Evolutionary conservation across 2,329 filamentous ascomycete genomes (phyloP).

Genomic region (Colletotrichum trifolii): DNA sequence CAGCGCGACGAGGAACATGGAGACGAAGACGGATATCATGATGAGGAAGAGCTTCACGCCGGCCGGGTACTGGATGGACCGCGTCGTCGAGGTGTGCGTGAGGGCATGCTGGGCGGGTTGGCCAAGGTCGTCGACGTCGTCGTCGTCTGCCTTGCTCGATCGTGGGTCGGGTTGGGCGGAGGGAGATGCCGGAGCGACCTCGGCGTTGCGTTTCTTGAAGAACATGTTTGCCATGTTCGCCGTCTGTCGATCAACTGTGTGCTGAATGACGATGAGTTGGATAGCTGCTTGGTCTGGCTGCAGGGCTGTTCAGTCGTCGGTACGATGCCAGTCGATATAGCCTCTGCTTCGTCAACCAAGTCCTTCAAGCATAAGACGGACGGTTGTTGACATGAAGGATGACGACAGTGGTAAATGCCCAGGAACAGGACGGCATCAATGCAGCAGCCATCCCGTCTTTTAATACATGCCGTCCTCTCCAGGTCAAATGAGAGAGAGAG

Average conservation of each 20-base stretch:
- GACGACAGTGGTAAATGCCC: too few species aligned
- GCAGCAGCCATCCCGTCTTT: too few species aligned
- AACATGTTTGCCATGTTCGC: constrained; percentile 2
- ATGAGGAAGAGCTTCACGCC: constrained; percentile 39
- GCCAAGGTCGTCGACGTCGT: constrained; percentile 3
- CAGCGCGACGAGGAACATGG: constrained; percentile 37
- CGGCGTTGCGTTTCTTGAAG: constrained; percentile 28
- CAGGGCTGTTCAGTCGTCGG: not conserved
- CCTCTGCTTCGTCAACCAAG: too few species aligned
- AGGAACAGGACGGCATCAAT: too few species aligned
- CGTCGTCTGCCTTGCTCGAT: constrained; percentile 29
- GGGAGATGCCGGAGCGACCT: not conserved
- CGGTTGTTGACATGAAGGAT: too few species aligned
- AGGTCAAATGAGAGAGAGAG: too few species aligned
- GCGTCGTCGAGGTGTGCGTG: constrained; percentile 14
- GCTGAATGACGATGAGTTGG: not conserved
- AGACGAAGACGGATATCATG: constrained; percentile 29
- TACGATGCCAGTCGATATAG: too few species aligned
- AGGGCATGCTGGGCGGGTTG: constrained; percentile 6
- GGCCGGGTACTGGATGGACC: constrained; percentile 22
- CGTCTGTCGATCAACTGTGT: not conserved
- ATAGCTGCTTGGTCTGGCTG: not conserved
- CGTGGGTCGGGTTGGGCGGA: constrained; percentile 6
- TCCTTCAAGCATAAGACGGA: too few species aligned
- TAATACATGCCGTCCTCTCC: too few species aligned